Conservation (phyloP, 257 asterid species). For the Voacanga thouarsii region DNA sequence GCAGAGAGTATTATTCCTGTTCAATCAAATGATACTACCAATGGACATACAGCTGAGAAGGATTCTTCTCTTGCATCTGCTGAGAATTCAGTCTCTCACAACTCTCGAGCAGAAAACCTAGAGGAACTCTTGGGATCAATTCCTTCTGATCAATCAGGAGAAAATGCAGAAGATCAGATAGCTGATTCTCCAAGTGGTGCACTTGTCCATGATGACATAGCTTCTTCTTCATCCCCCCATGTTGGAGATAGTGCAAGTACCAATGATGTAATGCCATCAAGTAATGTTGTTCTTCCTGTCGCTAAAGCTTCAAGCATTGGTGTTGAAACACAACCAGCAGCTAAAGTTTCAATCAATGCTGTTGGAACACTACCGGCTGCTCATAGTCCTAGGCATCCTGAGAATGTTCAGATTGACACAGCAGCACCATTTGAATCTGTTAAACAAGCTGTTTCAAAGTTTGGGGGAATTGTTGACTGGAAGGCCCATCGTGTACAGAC, state of each 20-base stretch:
- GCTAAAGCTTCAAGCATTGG: slow-evolving; percentile 29
- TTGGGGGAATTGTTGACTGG: slow-evolving; percentile 99
- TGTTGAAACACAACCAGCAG: slow-evolving; percentile 16
- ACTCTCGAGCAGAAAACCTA: slow-evolving; percentile 26
- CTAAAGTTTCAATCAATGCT: slow-evolving; percentile 30
- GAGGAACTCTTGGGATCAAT: slow-evolving; percentile 9
- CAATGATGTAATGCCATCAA: slow-evolving; percentile 7
- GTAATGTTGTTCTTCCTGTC: slow-evolving; percentile 19
- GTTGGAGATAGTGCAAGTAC: slow-evolving; percentile 31
- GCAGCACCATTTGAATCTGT: slow-evolving; percentile 92
- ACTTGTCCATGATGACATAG: slow-evolving; percentile 17
- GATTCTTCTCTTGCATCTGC: slow-evolving; percentile 23
- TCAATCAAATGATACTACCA: slow-evolving; percentile 24
- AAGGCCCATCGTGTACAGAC: slow-evolving; percentile 91
- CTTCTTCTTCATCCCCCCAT: slow-evolving; percentile 32
- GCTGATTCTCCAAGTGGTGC: slow-evolving; percentile 18
- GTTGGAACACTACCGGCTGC: slow-evolving; percentile 17
- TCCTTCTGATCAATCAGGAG: slow-evolving; percentile 18
- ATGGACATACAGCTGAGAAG: slow-evolving; percentile 31
- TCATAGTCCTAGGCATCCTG: slow-evolving; percentile 25
- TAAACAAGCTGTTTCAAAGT: slow-evolving; percentile 94
- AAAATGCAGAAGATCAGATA: slow-evolving; percentile 21
- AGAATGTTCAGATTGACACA: slow-evolving; percentile 60
- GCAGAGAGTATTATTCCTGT: slow-evolving; percentile 4
- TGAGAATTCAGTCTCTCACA: slow-evolving; percentile 15